A percentile compares a stretch with the other conserved stretches of the same genome.
phyloP scores from a whole-genome alignment of 2,329 filamentous ascomycete genomes.

The Fusarium staphyleae region DNA sequence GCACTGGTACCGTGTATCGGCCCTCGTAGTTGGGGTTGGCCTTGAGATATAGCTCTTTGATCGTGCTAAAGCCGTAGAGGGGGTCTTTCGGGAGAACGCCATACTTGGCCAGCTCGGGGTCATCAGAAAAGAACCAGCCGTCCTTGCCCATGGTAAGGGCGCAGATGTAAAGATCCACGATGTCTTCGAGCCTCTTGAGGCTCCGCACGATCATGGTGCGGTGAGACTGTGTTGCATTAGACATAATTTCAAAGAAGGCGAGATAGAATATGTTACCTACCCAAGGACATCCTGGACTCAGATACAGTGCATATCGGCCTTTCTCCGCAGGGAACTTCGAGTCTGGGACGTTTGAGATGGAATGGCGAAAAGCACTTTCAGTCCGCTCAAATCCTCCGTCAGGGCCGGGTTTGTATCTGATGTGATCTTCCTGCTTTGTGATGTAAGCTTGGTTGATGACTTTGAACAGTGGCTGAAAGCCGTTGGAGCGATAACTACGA shows the following conservation, averaged over 20 bases:
- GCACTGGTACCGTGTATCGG: conserved; percentile 75
- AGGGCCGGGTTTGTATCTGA: conserved; percentile 7
- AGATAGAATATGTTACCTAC: conserved; percentile 43
- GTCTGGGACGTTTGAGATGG: conserved; percentile 58
- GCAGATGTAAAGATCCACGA: conserved; percentile 72
- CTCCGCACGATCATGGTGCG: conserved; percentile 75
- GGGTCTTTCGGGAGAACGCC: conserved; percentile 59
- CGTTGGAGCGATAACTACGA: too few species aligned
- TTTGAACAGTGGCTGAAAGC: too few species aligned
- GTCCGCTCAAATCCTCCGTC: conserved; percentile 62
- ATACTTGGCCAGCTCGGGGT: conserved; percentile 50
- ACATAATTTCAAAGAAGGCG: neutral
- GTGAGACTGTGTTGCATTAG: conserved; percentile 60
- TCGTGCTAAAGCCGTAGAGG: conserved; percentile 69
- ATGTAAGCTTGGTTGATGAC: neutral
- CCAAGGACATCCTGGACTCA: conserved; percentile 69
- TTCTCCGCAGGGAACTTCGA: conserved; percentile 65
- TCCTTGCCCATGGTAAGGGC: conserved; percentile 69
- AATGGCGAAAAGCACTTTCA: conserved; percentile 62
- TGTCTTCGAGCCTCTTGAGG: conserved; percentile 75
- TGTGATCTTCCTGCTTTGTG: conserved; percentile 3
- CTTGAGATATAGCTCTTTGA: conserved; percentile 75
- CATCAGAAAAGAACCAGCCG: conserved; percentile 59
- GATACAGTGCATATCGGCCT: conserved; percentile 67
- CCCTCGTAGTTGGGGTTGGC: conserved; percentile 71